Evolutionary conservation across 352 stramenopile genomes (phyloP).

Genomic region (Globisporangium emineosum): DNA sequence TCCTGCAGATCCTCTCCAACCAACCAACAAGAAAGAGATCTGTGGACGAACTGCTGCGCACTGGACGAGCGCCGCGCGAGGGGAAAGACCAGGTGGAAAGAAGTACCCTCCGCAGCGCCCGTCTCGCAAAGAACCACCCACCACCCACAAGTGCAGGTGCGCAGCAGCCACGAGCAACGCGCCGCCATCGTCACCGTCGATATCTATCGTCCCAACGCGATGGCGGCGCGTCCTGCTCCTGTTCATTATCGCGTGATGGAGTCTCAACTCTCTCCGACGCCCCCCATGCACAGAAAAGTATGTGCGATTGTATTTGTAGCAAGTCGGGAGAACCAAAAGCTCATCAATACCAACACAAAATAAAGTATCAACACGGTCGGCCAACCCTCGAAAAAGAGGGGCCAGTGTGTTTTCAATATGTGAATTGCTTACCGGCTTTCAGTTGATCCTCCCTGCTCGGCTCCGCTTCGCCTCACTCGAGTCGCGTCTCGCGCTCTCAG

Average conservation of each 20-base stretch:
- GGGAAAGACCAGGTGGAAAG: slow-evolving; percentile 18
- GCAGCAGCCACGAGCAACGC: slow-evolving; percentile 2
- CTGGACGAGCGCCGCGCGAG: slow-evolving; percentile 3
- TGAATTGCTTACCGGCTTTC: neutral
- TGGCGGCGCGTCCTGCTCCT: neutral
- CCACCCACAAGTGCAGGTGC: neutral
- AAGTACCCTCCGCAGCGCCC: slow-evolving; percentile 11
- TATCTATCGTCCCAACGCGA: too few species aligned
- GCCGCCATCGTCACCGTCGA: neutral
- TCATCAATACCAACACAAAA: slow-evolving; percentile 1
- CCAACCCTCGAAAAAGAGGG: neutral
- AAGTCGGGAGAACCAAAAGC: neutral
- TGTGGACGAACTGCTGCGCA: slow-evolving; percentile 2
- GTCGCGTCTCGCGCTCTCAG: slow-evolving; percentile 18
- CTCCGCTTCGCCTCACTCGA: slow-evolving; percentile 13
- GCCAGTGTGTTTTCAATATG: slow-evolving; percentile 2
- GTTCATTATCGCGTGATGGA: slow-evolving; percentile 5
- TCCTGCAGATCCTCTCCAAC: neutral
- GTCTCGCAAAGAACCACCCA: neutral
- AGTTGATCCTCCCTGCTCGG: neutral
- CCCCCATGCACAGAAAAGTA: neutral
- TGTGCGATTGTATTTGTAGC: neutral
- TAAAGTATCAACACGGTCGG: neutral
- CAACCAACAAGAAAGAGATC: neutral
- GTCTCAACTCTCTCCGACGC: neutral